phyloP scores from a whole-genome alignment of 176 grass and related monocot species.

The Eragrostis nindensis region DNA sequence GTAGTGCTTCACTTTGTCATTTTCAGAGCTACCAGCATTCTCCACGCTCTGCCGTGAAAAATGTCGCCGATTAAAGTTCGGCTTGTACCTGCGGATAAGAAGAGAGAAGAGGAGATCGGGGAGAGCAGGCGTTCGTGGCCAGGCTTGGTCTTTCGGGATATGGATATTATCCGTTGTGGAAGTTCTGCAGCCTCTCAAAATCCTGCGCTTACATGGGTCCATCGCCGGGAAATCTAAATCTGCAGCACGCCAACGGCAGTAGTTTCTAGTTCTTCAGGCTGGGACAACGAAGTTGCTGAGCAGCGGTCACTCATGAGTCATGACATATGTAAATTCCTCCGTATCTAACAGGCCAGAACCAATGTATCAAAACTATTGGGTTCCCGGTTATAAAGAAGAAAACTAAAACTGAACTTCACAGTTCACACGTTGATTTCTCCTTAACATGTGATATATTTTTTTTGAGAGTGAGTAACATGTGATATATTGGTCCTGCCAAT shows the following conservation, averaged over 20 bases:
- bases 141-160: constrained; percentile 66
- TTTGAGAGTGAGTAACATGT: no score
- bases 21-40: background rate
- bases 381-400: no score
- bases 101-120: constrained; percentile 64
- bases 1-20: background rate
- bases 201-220: background rate
- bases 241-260: constrained; percentile 3
- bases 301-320: background rate
- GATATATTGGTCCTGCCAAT: no score
- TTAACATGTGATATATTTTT: no score
- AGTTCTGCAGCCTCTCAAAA: constrained; percentile 59
- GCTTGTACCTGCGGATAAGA: constrained; percentile 61
- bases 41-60: constrained; percentile 26
- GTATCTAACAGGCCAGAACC: background rate
- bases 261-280: background rate
- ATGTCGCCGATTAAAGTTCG: constrained; percentile 14
- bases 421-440: no score
- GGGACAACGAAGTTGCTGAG: background rate
- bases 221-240: constrained; percentile 32
- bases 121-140: constrained; percentile 61
- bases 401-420: no score
- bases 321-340: background rate
- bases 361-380: no score
- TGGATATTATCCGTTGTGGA: constrained; percentile 65